phyloP scores from a whole-genome alignment of 176 grass and related monocot genomes.

The Chloris gayana region DNA sequence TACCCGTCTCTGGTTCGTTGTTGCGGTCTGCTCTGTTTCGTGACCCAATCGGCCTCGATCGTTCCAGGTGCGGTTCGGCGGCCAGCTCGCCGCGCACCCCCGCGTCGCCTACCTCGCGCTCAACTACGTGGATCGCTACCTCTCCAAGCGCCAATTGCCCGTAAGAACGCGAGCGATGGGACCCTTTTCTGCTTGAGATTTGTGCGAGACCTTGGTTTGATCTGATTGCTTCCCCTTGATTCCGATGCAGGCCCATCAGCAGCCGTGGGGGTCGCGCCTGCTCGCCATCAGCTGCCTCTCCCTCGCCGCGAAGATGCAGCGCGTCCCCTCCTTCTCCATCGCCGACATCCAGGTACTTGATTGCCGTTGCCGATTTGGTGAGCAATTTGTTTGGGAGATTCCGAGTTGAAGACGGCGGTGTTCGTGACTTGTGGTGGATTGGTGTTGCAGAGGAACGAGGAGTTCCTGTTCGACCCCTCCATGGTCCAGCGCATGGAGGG shows the following conservation, averaged over 20 bases:
- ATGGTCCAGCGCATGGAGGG: conserved; percentile 84
- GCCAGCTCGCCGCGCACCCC: conserved; percentile 59
- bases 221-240: conserved; percentile 28
- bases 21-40: neutral
- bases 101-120: conserved; percentile 88
- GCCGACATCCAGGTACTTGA: conserved; percentile 62
- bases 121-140: conserved; percentile 98
- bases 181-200: conserved; percentile 14
- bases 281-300: conserved; percentile 91
- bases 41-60: conserved; percentile 27
- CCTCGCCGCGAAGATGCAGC: conserved; percentile 96
- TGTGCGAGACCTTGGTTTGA: conserved; percentile 38
- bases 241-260: conserved; percentile 48
- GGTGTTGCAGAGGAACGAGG: conserved; percentile 59
- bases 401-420: neutral
- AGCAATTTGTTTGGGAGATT: neutral
- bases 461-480: conserved; percentile 71
- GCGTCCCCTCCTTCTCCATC: conserved; percentile 51
- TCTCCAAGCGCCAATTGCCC: conserved; percentile 75
- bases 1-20: neutral
- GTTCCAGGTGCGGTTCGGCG: conserved; percentile 61
- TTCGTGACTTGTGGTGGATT: neutral
- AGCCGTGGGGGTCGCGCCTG: conserved; percentile 75
- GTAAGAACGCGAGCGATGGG: conserved; percentile 43
- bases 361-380: neutral